Evolutionary conservation across 228 moss, liverwort and hornwort species (phyloP).

Genomic region (Sphagnum magellanicum): DNA sequence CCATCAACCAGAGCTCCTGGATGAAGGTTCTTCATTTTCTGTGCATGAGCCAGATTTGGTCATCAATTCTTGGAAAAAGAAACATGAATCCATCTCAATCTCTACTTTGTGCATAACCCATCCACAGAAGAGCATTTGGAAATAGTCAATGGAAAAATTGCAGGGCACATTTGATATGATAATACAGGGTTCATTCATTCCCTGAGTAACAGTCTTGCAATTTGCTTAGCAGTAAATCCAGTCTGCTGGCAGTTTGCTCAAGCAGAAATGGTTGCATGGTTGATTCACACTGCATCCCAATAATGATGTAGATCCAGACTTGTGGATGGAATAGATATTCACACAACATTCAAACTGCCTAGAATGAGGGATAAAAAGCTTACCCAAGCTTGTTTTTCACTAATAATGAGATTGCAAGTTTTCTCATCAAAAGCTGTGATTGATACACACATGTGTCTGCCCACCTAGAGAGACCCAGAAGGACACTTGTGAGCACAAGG

Average conservation of each 20-base stretch:
- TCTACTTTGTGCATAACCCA: neutral
- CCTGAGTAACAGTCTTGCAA: neutral
- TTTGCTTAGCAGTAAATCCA: neutral
- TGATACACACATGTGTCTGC: conserved; percentile 41
- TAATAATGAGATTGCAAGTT: conserved; percentile 49
- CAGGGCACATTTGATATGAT: neutral
- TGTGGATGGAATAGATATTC: too few species aligned
- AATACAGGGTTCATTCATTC: neutral
- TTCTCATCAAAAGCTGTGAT: conserved; percentile 58
- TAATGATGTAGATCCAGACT: neutral
- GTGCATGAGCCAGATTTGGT: neutral
- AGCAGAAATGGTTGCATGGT: neutral
- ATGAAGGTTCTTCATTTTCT: conserved; percentile 36
- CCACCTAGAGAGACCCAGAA: conserved; percentile 36
- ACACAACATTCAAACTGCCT: too few species aligned
- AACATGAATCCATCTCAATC: neutral
- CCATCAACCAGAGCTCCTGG: conserved; percentile 61
- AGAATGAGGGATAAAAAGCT: neutral
- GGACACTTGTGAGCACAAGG: too few species aligned
- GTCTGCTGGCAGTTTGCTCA: neutral
- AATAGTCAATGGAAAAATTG: too few species aligned
- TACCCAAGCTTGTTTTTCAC: conserved; percentile 87
- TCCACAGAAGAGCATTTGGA: too few species aligned
- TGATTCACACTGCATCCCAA: neutral
- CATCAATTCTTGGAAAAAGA: conserved; percentile 12